Evolutionary conservation across 164 flowering plant genomes (phyloP), one percentile per base, ranked within the genome.

Genomic region (Santalum album): DNA sequence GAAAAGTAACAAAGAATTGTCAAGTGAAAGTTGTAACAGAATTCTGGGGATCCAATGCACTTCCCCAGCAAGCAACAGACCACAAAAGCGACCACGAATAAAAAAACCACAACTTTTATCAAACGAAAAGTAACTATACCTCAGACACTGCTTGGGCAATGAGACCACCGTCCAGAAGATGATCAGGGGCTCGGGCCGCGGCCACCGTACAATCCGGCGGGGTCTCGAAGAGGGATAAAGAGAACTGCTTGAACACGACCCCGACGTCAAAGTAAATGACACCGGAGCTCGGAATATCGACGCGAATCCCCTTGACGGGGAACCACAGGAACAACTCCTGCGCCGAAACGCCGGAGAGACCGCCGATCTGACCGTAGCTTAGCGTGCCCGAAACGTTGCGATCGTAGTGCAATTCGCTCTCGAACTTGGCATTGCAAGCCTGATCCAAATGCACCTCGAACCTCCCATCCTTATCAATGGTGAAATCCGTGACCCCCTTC

Each of bases 271-370:
- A 76, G 57, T 73, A 69, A 47, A 76, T 73, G 21, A 73, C 43
- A 2, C 81, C 78, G 17, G 81, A 73, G 60, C 75, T 73, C 0
- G 81, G 81, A 12, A 73, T 60, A 25, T 73, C 78, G 24, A 76
- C 81, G 9, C 70, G 68, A 49, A 76, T 73, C 6, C 72, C 74
- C 22, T 68, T 71, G 6, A 76, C 81, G 15, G 78, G 76, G 19
- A 76, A 66, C 81, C 81, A 76, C 1, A 76, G 62, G 40, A 76
- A 76, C 10, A 76, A 54, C 49, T 76, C 81, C 58, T 71, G 75
- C n/a, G 77, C 73, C 4, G 68, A 51, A 29, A 76, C 49, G 3
- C 81, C 81, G 17, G 78, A 60, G 14, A 76, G 49, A 7, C 47
- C 62, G 1, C 58, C 68, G 59, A 76, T 71, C 74, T 62, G 78